These are phyloP conservation scores for Cryomyces minteri DNA, from an alignment of 495 filamentous ascomycete species.

Conservation along the genomic window DNA sequence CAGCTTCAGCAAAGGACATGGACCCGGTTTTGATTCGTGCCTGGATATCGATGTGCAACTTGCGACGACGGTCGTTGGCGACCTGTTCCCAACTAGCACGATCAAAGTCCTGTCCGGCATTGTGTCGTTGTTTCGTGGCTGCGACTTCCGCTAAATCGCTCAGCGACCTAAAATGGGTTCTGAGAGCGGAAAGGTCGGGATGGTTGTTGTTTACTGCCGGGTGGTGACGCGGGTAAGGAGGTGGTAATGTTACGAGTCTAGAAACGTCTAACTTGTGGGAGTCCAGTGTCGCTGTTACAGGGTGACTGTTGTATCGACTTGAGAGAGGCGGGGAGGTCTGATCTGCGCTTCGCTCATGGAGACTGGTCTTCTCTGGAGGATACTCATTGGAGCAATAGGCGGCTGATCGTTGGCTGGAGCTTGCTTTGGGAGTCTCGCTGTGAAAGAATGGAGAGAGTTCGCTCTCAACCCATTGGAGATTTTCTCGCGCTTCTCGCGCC, in stretches of 20 bases:
- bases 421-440: constrained; percentile 9
- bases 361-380: constrained; percentile 68
- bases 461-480: constrained; percentile 36
- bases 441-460: constrained; percentile 2
- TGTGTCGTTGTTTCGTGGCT: constrained; percentile 42
- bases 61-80: constrained; percentile 27
- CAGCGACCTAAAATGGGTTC: constrained; percentile 54
- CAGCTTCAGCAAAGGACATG: constrained; percentile 65
- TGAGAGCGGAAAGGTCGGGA: constrained; percentile 63
- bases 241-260: constrained; percentile 77
- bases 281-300: constrained; percentile 24
- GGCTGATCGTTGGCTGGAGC: constrained; percentile 11
- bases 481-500: constrained; percentile 50
- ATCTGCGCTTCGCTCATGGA: constrained; percentile 39
- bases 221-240: constrained; percentile 81
- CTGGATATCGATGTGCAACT: constrained; percentile 48
- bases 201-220: constrained; percentile 93
- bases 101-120: constrained; percentile 11
- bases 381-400: constrained; percentile 50
- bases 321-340: constrained; percentile 15
- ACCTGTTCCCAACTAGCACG: constrained; percentile 27
- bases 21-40: constrained; percentile 52
- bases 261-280: constrained; percentile 62
- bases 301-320: constrained; percentile 10
- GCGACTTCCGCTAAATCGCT: constrained; percentile 59